Evolutionary conservation across 2,329 filamentous ascomycete genomes (phyloP).

Genomic region (Decorospora gaudefroyi): DNA sequence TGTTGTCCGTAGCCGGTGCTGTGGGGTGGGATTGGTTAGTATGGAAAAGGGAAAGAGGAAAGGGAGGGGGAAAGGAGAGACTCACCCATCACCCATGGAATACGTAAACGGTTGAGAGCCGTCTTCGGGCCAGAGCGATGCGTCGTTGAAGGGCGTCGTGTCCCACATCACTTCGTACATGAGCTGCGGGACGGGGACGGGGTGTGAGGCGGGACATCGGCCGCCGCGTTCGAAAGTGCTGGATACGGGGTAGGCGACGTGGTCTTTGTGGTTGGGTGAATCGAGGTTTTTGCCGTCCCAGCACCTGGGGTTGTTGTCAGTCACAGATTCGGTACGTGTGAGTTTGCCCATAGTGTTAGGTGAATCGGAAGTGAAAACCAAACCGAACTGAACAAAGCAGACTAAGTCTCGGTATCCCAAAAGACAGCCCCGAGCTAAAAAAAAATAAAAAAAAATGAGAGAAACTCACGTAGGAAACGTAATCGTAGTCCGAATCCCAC

Average conservation of each 20-base stretch:
- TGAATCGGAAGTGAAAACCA: too few relatives aligned
- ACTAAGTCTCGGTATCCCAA: too few relatives aligned
- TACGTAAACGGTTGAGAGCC: slow-evolving; percentile 36
- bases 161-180: slow-evolving; percentile 56
- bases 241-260: slow-evolving; percentile 44
- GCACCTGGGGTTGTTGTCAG: slow-evolving; percentile 25
- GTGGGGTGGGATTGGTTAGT: neutral
- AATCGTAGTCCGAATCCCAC: slow-evolving; percentile 55
- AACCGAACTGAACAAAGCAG: too few relatives aligned
- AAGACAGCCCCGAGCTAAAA: too few relatives aligned
- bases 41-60: too few relatives aligned
- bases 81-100: slow-evolving; percentile 47
- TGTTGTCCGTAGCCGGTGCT: slow-evolving; percentile 37
- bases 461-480: slow-evolving; percentile 50
- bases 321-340: too few relatives aligned
- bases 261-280: slow-evolving; percentile 60
- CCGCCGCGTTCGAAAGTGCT: slow-evolving; percentile 30
- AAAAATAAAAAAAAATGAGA: neutral
- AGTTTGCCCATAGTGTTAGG: too few relatives aligned
- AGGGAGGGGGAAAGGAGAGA: too few relatives aligned
- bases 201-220: slow-evolving; percentile 49
- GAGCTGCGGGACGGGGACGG: slow-evolving; percentile 53
- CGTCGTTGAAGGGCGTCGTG: slow-evolving; percentile 39
- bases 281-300: slow-evolving; percentile 58
- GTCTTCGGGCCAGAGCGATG: slow-evolving; percentile 29